Evolutionary conservation across 2,329 filamentous ascomycete genomes (phyloP).

Genomic region (Didymella segeticola): DNA sequence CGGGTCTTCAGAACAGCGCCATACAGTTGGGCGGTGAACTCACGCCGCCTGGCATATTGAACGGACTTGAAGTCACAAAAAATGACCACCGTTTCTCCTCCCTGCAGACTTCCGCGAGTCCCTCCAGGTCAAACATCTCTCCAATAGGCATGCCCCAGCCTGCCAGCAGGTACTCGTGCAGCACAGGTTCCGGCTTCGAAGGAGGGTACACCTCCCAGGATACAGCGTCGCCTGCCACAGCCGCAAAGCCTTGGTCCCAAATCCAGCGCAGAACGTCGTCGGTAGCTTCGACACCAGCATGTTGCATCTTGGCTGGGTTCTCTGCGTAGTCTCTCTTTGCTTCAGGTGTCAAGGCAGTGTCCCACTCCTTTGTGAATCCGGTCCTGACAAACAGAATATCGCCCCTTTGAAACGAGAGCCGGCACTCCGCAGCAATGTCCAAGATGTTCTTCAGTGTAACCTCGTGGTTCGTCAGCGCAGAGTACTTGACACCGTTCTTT

Average conservation of each 20-base stretch:
- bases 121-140: slow-evolving; percentile 54
- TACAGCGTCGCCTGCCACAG: slow-evolving; percentile 45
- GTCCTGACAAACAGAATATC: slow-evolving; percentile 31
- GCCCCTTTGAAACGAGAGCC: slow-evolving; percentile 22
- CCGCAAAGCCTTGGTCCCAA: slow-evolving; percentile 39
- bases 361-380: slow-evolving; percentile 25
- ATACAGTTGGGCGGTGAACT: slow-evolving; percentile 44
- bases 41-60: slow-evolving; percentile 19
- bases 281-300: slow-evolving; percentile 34
- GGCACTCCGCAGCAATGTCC: slow-evolving; percentile 20
- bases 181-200: slow-evolving; percentile 21
- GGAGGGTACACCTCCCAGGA: slow-evolving; percentile 46
- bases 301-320: slow-evolving; percentile 32
- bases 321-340: slow-evolving; percentile 31
- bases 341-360: slow-evolving; percentile 15
- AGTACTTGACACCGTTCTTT: slow-evolving; percentile 22
- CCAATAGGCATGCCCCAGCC: slow-evolving; percentile 59
- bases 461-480: slow-evolving; percentile 14
- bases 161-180: slow-evolving; percentile 34
- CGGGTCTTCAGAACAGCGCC: slow-evolving; percentile 38
- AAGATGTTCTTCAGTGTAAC: slow-evolving; percentile 17
- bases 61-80: slow-evolving; percentile 45
- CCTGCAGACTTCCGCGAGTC: slow-evolving; percentile 48
- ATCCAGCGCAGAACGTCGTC: slow-evolving; percentile 39
- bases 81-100: slow-evolving; percentile 52